Percentiles rank a stretch among this genome's conserved stretches.
Conservation (phyloP, 257 asterid species). For the Ocimum tenuiflorum region DNA sequence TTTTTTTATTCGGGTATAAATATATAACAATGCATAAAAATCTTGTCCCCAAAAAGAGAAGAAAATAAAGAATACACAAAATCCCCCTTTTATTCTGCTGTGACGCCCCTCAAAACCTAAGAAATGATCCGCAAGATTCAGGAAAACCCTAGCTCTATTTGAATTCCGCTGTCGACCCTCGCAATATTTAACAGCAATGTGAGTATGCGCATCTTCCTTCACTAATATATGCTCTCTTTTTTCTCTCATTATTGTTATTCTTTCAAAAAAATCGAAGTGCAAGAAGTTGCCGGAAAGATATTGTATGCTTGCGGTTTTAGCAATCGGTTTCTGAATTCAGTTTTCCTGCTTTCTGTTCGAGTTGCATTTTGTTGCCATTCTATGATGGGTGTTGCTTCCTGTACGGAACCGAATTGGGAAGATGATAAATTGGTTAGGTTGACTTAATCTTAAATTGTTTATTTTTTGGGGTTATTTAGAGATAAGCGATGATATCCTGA, state of each 20-base stretch:
- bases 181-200: slow-evolving; percentile 10
- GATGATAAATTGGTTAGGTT: neutral
- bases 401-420: too few species aligned
- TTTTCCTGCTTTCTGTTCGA: neutral
- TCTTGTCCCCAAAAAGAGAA: too few species aligned
- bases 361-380: neutral
- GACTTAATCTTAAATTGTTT: neutral
- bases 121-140: neutral
- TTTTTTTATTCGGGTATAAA: too few species aligned
- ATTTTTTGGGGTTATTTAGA: neutral
- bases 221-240: neutral
- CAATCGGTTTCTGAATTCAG: neutral
- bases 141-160: slow-evolving; percentile 6
- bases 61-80: too few species aligned
- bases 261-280: neutral
- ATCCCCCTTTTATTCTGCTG: too few species aligned
- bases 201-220: slow-evolving; percentile 9
- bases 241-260: too few species aligned
- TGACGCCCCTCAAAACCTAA: neutral
- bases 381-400: neutral
- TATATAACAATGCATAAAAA: too few species aligned
- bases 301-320: neutral
- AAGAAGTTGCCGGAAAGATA: neutral
- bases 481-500: neutral
- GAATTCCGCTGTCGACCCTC: neutral